These are phyloP conservation scores for Phytopythium aichiense DNA, from an alignment of 352 stramenopile genomes.

Conservation along the genomic window DNA sequence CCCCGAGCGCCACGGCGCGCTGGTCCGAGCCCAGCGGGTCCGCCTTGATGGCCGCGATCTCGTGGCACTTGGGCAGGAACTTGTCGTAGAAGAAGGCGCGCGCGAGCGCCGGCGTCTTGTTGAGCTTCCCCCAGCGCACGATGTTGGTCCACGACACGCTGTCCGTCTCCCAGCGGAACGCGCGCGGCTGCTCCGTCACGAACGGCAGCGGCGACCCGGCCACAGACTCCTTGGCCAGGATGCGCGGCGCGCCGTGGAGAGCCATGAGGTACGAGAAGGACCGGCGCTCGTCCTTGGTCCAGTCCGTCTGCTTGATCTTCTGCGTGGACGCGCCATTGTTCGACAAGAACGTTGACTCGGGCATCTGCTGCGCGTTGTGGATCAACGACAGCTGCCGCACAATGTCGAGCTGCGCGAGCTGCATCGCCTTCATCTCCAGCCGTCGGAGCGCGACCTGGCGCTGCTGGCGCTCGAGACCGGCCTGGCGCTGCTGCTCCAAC, in stretches of 20 bases:
- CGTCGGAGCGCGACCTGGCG: slow-evolving; percentile 55
- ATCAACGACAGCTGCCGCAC: slow-evolving; percentile 64
- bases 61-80: slow-evolving; percentile 67
- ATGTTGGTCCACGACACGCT: slow-evolving; percentile 83
- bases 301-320: slow-evolving; percentile 75
- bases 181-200: slow-evolving; percentile 28
- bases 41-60: slow-evolving; percentile 77
- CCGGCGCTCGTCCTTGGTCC: slow-evolving; percentile 83
- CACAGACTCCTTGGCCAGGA: slow-evolving; percentile 60
- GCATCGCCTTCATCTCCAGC: slow-evolving; percentile 82
- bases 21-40: slow-evolving; percentile 76
- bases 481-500: slow-evolving; percentile 71
- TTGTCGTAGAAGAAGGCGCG: slow-evolving; percentile 70
- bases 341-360: slow-evolving; percentile 24
- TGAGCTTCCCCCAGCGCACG: slow-evolving; percentile 75
- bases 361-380: slow-evolving; percentile 63
- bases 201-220: slow-evolving; percentile 27
- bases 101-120: slow-evolving; percentile 67
- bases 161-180: slow-evolving; percentile 74
- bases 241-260: slow-evolving; percentile 68
- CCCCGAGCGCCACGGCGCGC: slow-evolving; percentile 59
- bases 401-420: slow-evolving; percentile 79
- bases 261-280: slow-evolving; percentile 79
- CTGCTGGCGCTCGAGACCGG: slow-evolving; percentile 62
- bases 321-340: slow-evolving; percentile 28